Conservation (phyloP, 306 rosid genomes). For the Acacia confusa region DNA sequence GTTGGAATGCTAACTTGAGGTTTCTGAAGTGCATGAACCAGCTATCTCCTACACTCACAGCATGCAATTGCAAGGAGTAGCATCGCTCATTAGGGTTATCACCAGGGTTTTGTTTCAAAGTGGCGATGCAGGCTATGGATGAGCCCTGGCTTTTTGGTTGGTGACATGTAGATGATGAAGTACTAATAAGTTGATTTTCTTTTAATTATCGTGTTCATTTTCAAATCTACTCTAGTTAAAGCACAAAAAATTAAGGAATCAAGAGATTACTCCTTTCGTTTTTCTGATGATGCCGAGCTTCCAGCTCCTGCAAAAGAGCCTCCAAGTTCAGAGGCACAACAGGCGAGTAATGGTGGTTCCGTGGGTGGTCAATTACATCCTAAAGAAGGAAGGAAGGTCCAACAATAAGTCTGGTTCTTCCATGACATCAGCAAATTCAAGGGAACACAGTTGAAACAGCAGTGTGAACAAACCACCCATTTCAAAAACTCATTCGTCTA, state of each 20-base stretch:
- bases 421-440: conserved; percentile 42
- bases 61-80: not conserved
- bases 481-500: conserved; percentile 42
- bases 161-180: too few species aligned
- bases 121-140: not conserved
- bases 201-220: too few species aligned
- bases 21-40: not conserved
- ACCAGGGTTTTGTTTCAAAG: not conserved
- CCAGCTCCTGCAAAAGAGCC: conserved; percentile 63
- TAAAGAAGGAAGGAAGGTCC: conserved; percentile 40
- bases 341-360: conserved; percentile 50
- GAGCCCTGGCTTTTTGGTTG: not conserved
- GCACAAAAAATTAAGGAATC: conserved; percentile 70
- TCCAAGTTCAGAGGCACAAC: conserved; percentile 42
- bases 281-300: conserved; percentile 67
- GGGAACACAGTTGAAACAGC: conserved; percentile 55
- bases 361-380: conserved; percentile 46
- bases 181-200: too few species aligned
- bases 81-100: not conserved
- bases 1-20: not conserved
- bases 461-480: conserved; percentile 46
- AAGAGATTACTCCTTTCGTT: conserved; percentile 83
- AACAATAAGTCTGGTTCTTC: conserved; percentile 46
- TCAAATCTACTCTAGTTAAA: conserved; percentile 15
- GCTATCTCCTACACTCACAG: not conserved